phyloP scores from a whole-genome alignment of 306 rosid species.

The Sindora glabra region DNA sequence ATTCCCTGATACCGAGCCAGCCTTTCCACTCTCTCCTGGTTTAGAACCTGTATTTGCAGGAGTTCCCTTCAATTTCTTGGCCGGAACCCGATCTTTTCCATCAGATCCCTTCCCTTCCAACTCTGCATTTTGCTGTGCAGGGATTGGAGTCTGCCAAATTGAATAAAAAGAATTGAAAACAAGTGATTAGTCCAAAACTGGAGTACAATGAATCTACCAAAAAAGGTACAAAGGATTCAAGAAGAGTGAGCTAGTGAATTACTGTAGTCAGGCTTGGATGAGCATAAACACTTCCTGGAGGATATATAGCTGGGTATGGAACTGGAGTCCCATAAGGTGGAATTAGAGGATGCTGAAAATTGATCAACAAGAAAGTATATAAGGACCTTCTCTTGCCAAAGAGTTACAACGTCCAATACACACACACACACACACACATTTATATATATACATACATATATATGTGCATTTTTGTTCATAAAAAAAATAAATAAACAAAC shows the following conservation, averaged over 20 bases:
- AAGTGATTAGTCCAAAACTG: slow-evolving; percentile 8
- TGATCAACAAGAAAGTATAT: slow-evolving; percentile 1
- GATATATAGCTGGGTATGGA: slow-evolving; percentile 87
- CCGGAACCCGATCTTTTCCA: slow-evolving; percentile 59
- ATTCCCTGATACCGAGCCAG: slow-evolving; percentile 83
- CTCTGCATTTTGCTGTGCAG: slow-evolving; percentile 38
- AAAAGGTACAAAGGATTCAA: background rate
- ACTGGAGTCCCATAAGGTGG: slow-evolving; percentile 94
- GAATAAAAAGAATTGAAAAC: background rate
- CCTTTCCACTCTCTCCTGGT: slow-evolving; percentile 75
- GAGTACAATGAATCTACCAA: background rate
- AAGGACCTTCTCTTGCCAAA: background rate
- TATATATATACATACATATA: too few species aligned
- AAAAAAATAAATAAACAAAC: slow-evolving; percentile 1
- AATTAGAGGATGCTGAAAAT: slow-evolving; percentile 85
- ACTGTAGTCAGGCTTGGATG: slow-evolving; percentile 90
- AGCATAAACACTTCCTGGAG: slow-evolving; percentile 87
- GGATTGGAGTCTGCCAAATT: slow-evolving; percentile 49
- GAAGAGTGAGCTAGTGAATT: slow-evolving; percentile 13
- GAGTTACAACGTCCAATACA: too few species aligned
- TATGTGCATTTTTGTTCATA: too few species aligned
- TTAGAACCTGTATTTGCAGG: slow-evolving; percentile 52
- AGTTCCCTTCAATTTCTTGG: slow-evolving; percentile 63
- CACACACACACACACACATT: too few species aligned
- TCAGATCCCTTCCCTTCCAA: slow-evolving; percentile 58